Conservation (phyloP, 2,329 filamentous ascomycete species). For the Trichoderma sp. region DNA sequence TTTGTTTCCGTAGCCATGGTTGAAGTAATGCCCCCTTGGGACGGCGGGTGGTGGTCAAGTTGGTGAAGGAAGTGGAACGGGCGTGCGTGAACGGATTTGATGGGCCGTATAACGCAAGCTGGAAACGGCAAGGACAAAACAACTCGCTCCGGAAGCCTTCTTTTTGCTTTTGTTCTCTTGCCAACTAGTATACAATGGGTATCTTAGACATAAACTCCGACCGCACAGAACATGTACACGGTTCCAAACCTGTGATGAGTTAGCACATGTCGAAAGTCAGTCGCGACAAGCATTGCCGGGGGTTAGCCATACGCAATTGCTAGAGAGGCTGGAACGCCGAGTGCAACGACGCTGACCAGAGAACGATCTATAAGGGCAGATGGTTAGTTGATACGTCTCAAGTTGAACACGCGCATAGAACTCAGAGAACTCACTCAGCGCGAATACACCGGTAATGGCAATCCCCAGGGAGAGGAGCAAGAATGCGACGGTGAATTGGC, state of each 20-base stretch:
- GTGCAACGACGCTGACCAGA: conserved; percentile 70
- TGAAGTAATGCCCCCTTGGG: not conserved
- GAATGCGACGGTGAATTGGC: conserved; percentile 82
- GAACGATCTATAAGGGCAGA: conserved; percentile 67
- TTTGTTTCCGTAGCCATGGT: conserved; percentile 42
- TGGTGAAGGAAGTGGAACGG: conserved; percentile 7
- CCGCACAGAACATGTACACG: conserved; percentile 98
- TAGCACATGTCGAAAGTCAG: conserved; percentile 32
- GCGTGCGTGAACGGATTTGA: conserved; percentile 5
- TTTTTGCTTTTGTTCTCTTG: conserved; percentile 37
- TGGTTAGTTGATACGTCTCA: not conserved
- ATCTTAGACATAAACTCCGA: conserved; percentile 94
- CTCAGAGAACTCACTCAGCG: conserved; percentile 67
- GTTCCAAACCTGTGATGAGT: conserved; percentile 73
- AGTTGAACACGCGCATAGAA: no score
- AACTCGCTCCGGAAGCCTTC: conserved; percentile 34
- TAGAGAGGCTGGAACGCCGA: conserved; percentile 84
- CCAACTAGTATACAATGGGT: conserved; percentile 46
- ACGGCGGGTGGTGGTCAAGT: not conserved
- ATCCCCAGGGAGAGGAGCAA: conserved; percentile 72
- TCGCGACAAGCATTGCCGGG: not conserved
- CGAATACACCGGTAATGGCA: conserved; percentile 75
- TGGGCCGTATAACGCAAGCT: conserved; percentile 1
- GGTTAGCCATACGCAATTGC: conserved; percentile 75
- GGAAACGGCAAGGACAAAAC: conserved; percentile 29